Percentiles rank a stretch among this genome's conserved stretches.
These are phyloP conservation scores for Microsporum audouinii DNA, from an alignment of 2,329 filamentous ascomycete species.

Conservation along the genomic window DNA sequence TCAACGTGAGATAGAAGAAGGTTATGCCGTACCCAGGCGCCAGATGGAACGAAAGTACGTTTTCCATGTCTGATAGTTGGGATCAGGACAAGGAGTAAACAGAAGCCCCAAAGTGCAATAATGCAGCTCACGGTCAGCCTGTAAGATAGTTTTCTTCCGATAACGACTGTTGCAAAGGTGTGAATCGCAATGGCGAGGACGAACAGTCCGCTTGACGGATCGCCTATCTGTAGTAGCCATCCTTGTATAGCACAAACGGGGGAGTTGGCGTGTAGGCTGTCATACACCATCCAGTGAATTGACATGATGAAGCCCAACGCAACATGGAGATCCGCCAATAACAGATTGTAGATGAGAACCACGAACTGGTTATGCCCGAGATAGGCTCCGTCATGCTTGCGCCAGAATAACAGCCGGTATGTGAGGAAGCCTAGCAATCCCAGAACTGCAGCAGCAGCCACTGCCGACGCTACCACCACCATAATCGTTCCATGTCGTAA, in stretches of 20 bases:
- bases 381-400: slow-evolving; percentile 37
- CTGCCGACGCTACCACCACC: slow-evolving; percentile 35
- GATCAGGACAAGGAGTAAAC: slow-evolving; percentile 37
- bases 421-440: slow-evolving; percentile 39
- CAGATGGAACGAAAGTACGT: slow-evolving; percentile 39
- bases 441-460: slow-evolving; percentile 38
- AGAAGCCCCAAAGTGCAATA: slow-evolving; percentile 36
- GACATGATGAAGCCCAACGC: slow-evolving; percentile 41
- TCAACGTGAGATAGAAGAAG: background rate
- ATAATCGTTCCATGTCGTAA: slow-evolving; percentile 37
- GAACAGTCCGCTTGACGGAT: slow-evolving; percentile 43
- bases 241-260: slow-evolving; percentile 41
- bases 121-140: slow-evolving; percentile 36
- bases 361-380: slow-evolving; percentile 46
- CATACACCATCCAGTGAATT: slow-evolving; percentile 35
- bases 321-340: slow-evolving; percentile 44
- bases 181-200: slow-evolving; percentile 45
- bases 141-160: slow-evolving; percentile 37
- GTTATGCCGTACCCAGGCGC: slow-evolving; percentile 37
- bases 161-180: slow-evolving; percentile 41
- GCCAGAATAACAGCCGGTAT: slow-evolving; percentile 42
- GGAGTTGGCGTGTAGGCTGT: slow-evolving; percentile 36
- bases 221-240: slow-evolving; percentile 43
- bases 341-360: slow-evolving; percentile 44
- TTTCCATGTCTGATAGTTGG: slow-evolving; percentile 34